Base-by-base conservation (phyloP, 2,329 filamentous ascomycete genomes). In the Fusarium mexicanum region DNA sequence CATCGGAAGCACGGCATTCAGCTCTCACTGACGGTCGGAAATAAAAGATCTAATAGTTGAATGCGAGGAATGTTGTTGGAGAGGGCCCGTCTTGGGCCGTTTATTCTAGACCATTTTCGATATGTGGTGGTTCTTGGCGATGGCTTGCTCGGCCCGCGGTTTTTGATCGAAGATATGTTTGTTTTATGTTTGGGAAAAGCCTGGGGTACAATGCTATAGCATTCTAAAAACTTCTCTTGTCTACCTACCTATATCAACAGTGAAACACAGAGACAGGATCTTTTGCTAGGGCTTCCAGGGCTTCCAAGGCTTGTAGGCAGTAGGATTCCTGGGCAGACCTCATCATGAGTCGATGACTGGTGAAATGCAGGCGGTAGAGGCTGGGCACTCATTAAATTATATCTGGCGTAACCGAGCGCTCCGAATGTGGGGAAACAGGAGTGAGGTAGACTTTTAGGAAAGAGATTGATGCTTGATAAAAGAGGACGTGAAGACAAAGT, bases 281-380 rank as follows among this genome's bases (percentile, higher is more conserved):
- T 16, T 35, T 43, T 55, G 29, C 38, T 35, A 17, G 38, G 61
- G 37, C 38, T 50, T 22, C 41, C 41, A 40, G 38, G 61, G 37
- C 37, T 50, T 22, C 41, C 41, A 41, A 67, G 54, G 37, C 55
- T 46, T 53, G 50, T 24, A 26, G n/a, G 50, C 18, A 29, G 44
- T 35, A 51, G 40, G 24, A 48, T 43, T 58, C 53, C 69, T 73
- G 31, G 55, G 59, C 24, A 61, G 46, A 73, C 41, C 41, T 73
- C 64, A 61, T 51, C 29, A 61, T 61, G 55, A 54, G 43, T 53
- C 43, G 43, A 70, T 57, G 57, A 33, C 33, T 13, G 20, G 35
- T 35, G 20, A 46, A 18, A 26, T 35, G 16, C 24, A 58, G 57
- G 22, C 26, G 48, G 57, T 41, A 31, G 40, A 55, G 65, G 62